phyloP scores from a whole-genome alignment of 2,329 filamentous ascomycete species.

The Penicillium psychrosexuale region DNA sequence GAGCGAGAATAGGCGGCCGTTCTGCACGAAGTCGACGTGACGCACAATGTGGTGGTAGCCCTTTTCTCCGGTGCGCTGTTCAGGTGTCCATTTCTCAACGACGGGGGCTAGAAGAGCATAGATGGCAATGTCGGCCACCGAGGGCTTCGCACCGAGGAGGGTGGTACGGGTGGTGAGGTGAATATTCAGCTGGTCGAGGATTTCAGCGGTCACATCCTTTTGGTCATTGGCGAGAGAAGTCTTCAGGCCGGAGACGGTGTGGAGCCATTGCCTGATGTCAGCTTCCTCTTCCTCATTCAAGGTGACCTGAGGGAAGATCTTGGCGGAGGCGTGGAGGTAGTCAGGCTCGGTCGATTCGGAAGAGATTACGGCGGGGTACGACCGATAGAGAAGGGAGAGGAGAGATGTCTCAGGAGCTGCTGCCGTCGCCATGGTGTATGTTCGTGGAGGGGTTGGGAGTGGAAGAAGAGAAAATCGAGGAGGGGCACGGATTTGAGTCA shows the following conservation, averaged over 20 bases:
- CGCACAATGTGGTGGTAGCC: constrained; percentile 90
- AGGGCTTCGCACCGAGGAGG: constrained; percentile 83
- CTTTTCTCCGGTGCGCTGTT: constrained; percentile 84
- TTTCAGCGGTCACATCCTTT: constrained; percentile 55
- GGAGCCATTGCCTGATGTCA: constrained; percentile 87
- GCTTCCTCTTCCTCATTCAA: constrained; percentile 78
- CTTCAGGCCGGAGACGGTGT: constrained; percentile 69
- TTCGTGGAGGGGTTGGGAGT: constrained; percentile 21
- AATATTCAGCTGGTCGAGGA: constrained; percentile 76
- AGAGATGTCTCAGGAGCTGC: constrained; percentile 43
- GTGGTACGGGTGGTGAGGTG: constrained; percentile 88
- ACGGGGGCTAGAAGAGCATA: constrained; percentile 74
- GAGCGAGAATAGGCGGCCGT: constrained; percentile 68
- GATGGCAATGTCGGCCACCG: constrained; percentile 77
- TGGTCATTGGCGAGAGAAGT: constrained; percentile 50
- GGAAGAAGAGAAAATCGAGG: constrained; percentile 28
- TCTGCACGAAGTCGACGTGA: constrained; percentile 92
- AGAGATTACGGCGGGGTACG: constrained; percentile 42
- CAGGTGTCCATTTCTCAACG: constrained; percentile 74
- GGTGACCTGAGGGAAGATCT: constrained; percentile 65
- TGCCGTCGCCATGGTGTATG: constrained; percentile 32
- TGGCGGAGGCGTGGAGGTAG: constrained; percentile 49
- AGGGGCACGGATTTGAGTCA: constrained; percentile 30
- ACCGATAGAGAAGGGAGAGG: constrained; percentile 46
- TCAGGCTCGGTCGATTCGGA: constrained; percentile 43